phyloP scores from a whole-genome alignment of 176 grass and related monocot species.

The Musa beccarii region DNA sequence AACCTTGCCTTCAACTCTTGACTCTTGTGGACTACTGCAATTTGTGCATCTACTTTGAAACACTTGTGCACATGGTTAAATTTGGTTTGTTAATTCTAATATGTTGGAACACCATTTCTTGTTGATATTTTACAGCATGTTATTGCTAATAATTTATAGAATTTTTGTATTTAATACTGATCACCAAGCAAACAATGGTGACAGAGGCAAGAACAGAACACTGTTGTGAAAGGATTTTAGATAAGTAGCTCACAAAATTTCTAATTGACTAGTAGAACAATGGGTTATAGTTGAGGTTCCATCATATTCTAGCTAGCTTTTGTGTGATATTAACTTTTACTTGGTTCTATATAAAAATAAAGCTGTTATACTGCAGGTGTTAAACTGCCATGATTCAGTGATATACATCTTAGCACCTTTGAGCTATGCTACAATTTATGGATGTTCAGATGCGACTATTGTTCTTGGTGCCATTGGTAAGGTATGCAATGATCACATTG shows the following conservation, averaged over 20 bases:
- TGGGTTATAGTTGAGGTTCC: background rate
- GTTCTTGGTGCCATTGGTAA: conserved; percentile 91
- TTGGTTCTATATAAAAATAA: conserved; percentile 8
- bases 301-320: conserved; percentile 10
- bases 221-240: too few species aligned
- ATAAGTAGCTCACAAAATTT: too few species aligned
- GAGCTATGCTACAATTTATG: conserved; percentile 90
- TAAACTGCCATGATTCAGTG: conserved; percentile 95
- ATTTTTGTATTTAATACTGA: background rate
- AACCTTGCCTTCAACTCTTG: background rate
- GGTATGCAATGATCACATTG: conserved; percentile 32
- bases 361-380: conserved; percentile 46
- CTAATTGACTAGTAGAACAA: too few species aligned
- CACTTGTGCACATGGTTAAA: background rate
- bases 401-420: conserved; percentile 96
- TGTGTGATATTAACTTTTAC: background rate
- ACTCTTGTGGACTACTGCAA: background rate
- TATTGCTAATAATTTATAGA: background rate
- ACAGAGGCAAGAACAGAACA: too few species aligned
- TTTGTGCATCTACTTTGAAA: background rate
- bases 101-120: background rate
- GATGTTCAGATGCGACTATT: conserved; percentile 89
- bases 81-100: background rate
- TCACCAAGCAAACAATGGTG: background rate
- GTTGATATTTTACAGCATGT: background rate